Evolutionary conservation across 2,329 filamentous ascomycete genomes (phyloP), one percentile per base, ranked within the genome.

Genomic region (Fusarium austroafricanum): DNA sequence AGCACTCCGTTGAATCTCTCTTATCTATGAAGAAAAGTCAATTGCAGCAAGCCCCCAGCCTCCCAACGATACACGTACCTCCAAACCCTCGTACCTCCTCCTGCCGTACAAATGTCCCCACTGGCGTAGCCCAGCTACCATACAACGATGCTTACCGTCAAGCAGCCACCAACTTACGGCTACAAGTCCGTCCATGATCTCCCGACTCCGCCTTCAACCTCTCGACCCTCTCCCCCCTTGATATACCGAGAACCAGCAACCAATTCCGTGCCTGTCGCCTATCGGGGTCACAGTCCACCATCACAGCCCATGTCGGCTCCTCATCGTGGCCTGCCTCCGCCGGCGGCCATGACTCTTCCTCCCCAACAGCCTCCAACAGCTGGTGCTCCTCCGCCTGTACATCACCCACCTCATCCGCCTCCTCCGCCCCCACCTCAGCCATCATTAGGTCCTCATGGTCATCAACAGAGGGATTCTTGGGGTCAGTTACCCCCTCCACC

Each of bases 321-420:
- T 78, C 89, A 90, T 79, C 87, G 90, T 79, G 88, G 87, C 73
- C 81, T 92, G 82, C 90, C 90, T 77, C 87, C 87, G 58, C 89
- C 90, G 79, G 86, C 87, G 73, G 86, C 87, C 77, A 87, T 91
- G 86, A 84, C 86, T 72, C 79, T 90, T 70, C 82, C 87, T 65
- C 84, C 79, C 47, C 82, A 83, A 68, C 78, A 78, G 53, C 79
- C 80, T 69, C 76, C 75, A 20, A 51, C 72, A 18, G 54, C 71
- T 23, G 70, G 70, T 52, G 72, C 71, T 47, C 71, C 74, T 55
- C 71, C 70, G 17, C 59, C 73, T 38, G n/a, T 61, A 37, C 73
- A 76, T 40, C 75, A 76, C 45, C 72, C 75, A 52, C 77, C 75
- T n/a, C 75, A 73, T 14, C 70, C 75, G 8, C 71, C 75, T 20